phyloP scores from a whole-genome alignment of 208 protist genomes.

The Leishmania amazonensis region DNA sequence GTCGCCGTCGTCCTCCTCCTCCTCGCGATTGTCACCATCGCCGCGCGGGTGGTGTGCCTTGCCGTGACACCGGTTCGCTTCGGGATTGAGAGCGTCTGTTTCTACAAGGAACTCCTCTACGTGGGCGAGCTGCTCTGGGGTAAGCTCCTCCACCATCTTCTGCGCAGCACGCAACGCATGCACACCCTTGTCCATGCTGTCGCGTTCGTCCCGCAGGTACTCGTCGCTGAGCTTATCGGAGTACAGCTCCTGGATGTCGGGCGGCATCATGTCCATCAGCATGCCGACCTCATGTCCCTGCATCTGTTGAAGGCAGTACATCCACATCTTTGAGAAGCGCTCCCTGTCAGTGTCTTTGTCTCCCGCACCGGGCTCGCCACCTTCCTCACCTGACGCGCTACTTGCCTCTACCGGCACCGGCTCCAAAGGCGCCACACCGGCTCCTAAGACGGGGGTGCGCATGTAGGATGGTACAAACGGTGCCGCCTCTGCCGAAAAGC shows the following conservation, averaged over 20 bases:
- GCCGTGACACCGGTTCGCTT: neutral
- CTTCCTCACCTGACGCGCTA: neutral
- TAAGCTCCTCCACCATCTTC: slow-evolving; percentile 42
- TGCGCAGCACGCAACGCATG: slow-evolving; percentile 31
- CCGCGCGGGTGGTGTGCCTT: neutral
- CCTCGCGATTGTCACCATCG: neutral
- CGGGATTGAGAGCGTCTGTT: slow-evolving; percentile 26
- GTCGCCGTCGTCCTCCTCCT: neutral
- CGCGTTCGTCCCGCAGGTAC: slow-evolving; percentile 25
- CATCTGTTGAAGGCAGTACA: slow-evolving; percentile 34
- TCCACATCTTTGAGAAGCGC: slow-evolving; percentile 35
- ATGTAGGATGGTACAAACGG: slow-evolving; percentile 73
- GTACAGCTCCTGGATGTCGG: slow-evolving; percentile 45
- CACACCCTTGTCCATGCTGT: slow-evolving; percentile 28
- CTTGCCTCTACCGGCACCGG: neutral
- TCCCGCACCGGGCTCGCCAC: neutral
- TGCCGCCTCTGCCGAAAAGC: slow-evolving; percentile 49
- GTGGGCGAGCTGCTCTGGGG: slow-evolving; percentile 38
- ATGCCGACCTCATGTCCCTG: slow-evolving; percentile 44
- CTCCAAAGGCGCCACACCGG: slow-evolving; percentile 3
- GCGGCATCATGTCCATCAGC: slow-evolving; percentile 53
- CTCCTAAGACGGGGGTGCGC: slow-evolving; percentile 1
- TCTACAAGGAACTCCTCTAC: slow-evolving; percentile 40
- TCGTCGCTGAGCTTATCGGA: slow-evolving; percentile 38
- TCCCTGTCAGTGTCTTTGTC: slow-evolving; percentile 9